These are phyloP conservation scores for Rhizodiscina lignyota DNA, from an alignment of 495 filamentous ascomycete genomes.

Conservation along the genomic window DNA sequence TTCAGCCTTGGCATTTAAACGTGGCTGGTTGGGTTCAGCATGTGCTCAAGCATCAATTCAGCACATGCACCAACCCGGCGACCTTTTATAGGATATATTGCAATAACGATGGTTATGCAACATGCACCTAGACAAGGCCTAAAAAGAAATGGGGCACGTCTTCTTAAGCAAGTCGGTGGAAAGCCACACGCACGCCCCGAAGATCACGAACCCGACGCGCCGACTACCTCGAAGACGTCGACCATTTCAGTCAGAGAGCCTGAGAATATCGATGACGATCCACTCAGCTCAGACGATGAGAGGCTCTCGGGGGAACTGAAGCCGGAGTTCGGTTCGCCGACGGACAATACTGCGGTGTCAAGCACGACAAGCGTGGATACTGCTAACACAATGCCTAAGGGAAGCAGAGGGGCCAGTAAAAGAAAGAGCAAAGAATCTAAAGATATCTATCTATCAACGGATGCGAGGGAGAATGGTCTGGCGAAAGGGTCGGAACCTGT, in stretches of 20 bases:
- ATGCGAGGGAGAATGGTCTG: too few species aligned
- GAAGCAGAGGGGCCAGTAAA: neutral
- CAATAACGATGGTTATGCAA: too few species aligned
- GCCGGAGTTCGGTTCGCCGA: neutral
- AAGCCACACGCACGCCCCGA: slow-evolving; percentile 7
- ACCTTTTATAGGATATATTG: too few species aligned
- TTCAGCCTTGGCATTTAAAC: neutral
- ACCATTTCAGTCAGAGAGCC: neutral
- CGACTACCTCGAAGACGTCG: neutral
- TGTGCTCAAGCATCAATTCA: too few species aligned
- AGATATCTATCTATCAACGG: too few species aligned
- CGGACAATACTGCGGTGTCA: neutral
- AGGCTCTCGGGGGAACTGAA: neutral
- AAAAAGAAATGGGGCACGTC: too few species aligned
- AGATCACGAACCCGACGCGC: slow-evolving; percentile 3
- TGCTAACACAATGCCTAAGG: neutral
- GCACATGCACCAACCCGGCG: too few species aligned
- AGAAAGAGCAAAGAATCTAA: neutral
- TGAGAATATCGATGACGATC: slow-evolving; percentile 6
- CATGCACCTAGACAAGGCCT: too few species aligned
- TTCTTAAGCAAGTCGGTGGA: slow-evolving; percentile 2
- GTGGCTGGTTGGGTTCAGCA: neutral
- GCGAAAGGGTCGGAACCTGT: too few species aligned
- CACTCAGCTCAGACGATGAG: neutral
- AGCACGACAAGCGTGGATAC: neutral